Evolutionary conservation across 2,329 filamentous ascomycete species (phyloP).

Genomic region (Aspergillus viridinutans): DNA sequence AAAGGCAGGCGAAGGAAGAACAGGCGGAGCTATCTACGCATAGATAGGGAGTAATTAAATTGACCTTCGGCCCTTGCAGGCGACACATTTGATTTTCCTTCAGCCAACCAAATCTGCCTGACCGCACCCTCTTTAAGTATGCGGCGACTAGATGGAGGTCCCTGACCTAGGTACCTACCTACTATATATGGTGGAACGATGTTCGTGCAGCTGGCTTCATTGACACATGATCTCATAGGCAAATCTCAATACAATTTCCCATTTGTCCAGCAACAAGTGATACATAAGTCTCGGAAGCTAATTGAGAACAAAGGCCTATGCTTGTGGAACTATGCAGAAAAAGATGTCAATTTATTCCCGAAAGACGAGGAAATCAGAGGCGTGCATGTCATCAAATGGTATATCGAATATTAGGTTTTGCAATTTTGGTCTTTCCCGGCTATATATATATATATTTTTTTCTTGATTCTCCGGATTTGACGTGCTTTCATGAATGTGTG

Average conservation of each 20-base stretch:
- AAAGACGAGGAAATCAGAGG: background rate
- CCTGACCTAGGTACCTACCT: background rate
- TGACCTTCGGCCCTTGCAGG: too few relatives aligned
- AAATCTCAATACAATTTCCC: background rate
- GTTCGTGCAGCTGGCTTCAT: background rate
- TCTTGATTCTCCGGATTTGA: background rate
- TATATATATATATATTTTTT: background rate
- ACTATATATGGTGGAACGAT: background rate
- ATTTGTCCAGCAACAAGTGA: background rate
- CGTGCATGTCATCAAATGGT: background rate
- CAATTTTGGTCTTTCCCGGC: background rate
- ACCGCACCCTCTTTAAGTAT: background rate
- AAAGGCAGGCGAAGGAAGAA: background rate
- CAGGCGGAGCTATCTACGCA: too few relatives aligned
- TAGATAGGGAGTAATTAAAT: too few relatives aligned
- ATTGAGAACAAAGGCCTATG: background rate
- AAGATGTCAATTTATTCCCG: background rate
- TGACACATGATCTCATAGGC: background rate
- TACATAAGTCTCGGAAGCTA: background rate
- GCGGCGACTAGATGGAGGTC: too few relatives aligned
- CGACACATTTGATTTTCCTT: too few relatives aligned
- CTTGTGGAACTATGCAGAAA: background rate
- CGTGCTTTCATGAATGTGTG: slow-evolving; percentile 46
- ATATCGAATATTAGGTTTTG: background rate
- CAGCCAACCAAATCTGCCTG: too few relatives aligned